A percentile compares a stretch with the other conserved stretches of the same genome.
phyloP scores from a whole-genome alignment of 495 filamentous ascomycete species.

The Sphaerosporella brunnea region DNA sequence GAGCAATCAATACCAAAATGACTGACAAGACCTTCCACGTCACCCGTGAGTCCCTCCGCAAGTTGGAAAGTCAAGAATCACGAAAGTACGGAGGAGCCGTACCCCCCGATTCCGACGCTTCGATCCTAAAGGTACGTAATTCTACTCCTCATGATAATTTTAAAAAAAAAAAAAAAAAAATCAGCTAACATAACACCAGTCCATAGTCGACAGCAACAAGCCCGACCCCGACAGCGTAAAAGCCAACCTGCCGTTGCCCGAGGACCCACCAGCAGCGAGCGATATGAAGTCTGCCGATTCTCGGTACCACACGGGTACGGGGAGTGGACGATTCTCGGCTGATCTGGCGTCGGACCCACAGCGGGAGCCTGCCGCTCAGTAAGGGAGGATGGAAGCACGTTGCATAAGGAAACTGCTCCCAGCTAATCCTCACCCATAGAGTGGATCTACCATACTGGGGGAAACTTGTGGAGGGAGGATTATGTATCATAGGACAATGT shows the following conservation, averaged over 20 bases:
- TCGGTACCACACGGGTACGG: constrained; percentile 36
- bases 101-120: constrained; percentile 34
- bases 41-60: constrained; percentile 37
- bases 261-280: constrained; percentile 39
- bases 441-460: no score
- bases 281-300: constrained; percentile 45
- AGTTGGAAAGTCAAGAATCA: constrained; percentile 33
- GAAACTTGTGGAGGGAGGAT: no score
- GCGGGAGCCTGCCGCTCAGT: constrained; percentile 36
- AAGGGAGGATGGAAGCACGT: constrained; percentile 30
- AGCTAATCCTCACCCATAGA: no score
- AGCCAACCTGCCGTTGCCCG: constrained; percentile 45
- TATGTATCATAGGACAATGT: no score
- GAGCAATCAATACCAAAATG: no score
- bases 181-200: no score
- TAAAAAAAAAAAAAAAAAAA: no score
- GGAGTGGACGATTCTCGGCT: constrained; percentile 32
- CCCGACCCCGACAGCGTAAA: constrained; percentile 30
- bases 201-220: constrained; percentile 30
- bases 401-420: constrained; percentile 29
- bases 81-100: constrained; percentile 29
- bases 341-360: constrained; percentile 31
- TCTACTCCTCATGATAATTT: no score
- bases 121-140: constrained; percentile 30
- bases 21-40: constrained; percentile 35